Conservation (phyloP, 805 yeast genomes). For the Starmerella riodocensis region DNA sequence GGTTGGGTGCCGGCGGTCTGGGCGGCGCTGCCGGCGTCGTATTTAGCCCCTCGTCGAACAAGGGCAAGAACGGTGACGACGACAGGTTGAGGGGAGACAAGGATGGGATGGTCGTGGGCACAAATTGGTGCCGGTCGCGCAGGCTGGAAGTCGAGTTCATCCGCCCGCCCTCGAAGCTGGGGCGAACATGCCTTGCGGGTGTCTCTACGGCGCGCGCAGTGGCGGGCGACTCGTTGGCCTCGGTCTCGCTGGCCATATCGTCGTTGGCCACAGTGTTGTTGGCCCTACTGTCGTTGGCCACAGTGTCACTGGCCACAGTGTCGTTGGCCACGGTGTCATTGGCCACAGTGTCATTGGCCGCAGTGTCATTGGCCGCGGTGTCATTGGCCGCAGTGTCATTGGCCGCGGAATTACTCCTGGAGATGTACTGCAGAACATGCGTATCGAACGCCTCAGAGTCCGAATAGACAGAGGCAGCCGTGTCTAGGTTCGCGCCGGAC, state of each 20-base stretch:
- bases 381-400: too few species aligned
- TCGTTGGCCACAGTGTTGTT: neutral
- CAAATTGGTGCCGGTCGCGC: slow-evolving; percentile 3
- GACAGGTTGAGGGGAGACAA: slow-evolving; percentile 11
- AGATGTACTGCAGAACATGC: neutral
- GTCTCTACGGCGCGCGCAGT: too few species aligned
- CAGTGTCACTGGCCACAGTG: too few species aligned
- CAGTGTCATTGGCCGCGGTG: too few species aligned
- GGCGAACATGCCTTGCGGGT: too few species aligned
- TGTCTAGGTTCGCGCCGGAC: too few species aligned
- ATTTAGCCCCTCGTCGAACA: slow-evolving; percentile 3
- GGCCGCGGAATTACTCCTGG: too few species aligned
- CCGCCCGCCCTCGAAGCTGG: too few species aligned
- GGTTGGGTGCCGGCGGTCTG: neutral
- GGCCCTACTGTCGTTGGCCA: neutral
- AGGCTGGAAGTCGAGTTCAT: slow-evolving; percentile 4
- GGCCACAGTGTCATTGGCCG: too few species aligned
- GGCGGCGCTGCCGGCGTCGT: neutral
- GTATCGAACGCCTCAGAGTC: neutral
- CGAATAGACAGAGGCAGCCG: too few species aligned
- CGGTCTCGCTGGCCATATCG: neutral
- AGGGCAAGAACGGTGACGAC: slow-evolving; percentile 5
- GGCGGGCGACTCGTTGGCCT: neutral
- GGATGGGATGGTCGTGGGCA: slow-evolving; percentile 4
- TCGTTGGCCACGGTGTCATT: too few species aligned